Percentiles rank a stretch among this genome's conserved stretches.
Evolutionary conservation across 2,329 filamentous ascomycete species (phyloP).

Genomic region (Sporothrix dimorphospora): DNA sequence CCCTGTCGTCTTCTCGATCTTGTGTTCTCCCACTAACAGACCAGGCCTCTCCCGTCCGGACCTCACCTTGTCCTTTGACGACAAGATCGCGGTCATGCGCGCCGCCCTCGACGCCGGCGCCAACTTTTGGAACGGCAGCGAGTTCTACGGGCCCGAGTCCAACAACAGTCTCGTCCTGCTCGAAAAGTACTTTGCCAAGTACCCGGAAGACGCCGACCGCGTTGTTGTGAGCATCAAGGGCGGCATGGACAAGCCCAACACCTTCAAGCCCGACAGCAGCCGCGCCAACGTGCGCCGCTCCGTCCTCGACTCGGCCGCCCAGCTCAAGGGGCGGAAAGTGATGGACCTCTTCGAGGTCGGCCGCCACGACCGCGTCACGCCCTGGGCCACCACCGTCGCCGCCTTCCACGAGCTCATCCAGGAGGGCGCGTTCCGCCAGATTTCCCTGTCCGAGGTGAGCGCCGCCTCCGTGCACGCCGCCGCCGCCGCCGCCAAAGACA

Average conservation of each 20-base stretch:
- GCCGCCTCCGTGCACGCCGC: conserved; percentile 55
- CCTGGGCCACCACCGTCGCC: conserved; percentile 50
- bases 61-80: conserved; percentile 47
- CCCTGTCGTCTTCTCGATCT: not conserved
- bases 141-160: conserved; percentile 65
- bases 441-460: conserved; percentile 54
- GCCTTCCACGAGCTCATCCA: conserved; percentile 55
- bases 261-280: conserved; percentile 52
- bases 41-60: conserved; percentile 49
- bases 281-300: conserved; percentile 58
- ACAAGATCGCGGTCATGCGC: conserved; percentile 59
- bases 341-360: conserved; percentile 65
- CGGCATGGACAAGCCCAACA: conserved; percentile 38
- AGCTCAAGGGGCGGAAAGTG: conserved; percentile 56
- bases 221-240: conserved; percentile 67
- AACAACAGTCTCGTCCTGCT: conserved; percentile 62
- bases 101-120: conserved; percentile 50
- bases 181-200: conserved; percentile 63
- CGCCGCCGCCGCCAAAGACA: conserved; percentile 42
- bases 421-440: conserved; percentile 49
- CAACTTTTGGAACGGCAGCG: conserved; percentile 64
- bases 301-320: conserved; percentile 58
- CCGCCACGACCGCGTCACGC: conserved; percentile 56
- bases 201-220: conserved; percentile 66
- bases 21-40: not conserved